These are phyloP conservation scores for Pogostemon cablin DNA, from an alignment of 257 asterid genomes.

Conservation along the genomic window DNA sequence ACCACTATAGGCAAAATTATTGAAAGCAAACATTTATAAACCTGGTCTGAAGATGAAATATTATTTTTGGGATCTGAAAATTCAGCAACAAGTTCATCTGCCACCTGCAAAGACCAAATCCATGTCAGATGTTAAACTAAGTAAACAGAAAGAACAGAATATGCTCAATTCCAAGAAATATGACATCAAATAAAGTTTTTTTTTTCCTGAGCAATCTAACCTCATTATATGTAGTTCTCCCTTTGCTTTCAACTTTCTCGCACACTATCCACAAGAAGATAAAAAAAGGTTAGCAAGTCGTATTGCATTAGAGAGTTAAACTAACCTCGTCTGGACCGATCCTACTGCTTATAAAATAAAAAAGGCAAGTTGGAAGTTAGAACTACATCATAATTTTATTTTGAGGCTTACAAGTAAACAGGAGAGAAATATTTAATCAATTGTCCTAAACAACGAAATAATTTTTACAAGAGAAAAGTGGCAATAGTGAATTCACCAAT, in stretches of 20 bases:
- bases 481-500: not conserved
- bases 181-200: not conserved
- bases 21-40: constrained; percentile 31
- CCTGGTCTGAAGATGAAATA: constrained; percentile 75
- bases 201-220: constrained; percentile 43
- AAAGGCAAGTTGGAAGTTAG: not conserved
- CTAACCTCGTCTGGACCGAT: not conserved
- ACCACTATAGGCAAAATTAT: constrained; percentile 24
- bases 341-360: not conserved
- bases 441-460: not conserved
- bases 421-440: not conserved
- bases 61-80: constrained; percentile 59
- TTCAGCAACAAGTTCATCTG: constrained; percentile 92
- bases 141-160: constrained; percentile 15
- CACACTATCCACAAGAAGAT: constrained; percentile 57
- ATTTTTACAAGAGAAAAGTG: not conserved
- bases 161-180: not conserved
- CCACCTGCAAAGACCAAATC: constrained; percentile 56
- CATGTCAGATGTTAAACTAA: constrained; percentile 27
- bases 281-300: constrained; percentile 25
- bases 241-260: constrained; percentile 90
- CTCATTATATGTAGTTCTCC: constrained; percentile 90
- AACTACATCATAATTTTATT: constrained; percentile 5
- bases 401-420: not conserved
- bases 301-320: constrained; percentile 18